Percentiles rank a stretch among this genome's conserved stretches.
Conservation (phyloP, 495 filamentous ascomycete species). For the Pseudevernia furfuracea region DNA sequence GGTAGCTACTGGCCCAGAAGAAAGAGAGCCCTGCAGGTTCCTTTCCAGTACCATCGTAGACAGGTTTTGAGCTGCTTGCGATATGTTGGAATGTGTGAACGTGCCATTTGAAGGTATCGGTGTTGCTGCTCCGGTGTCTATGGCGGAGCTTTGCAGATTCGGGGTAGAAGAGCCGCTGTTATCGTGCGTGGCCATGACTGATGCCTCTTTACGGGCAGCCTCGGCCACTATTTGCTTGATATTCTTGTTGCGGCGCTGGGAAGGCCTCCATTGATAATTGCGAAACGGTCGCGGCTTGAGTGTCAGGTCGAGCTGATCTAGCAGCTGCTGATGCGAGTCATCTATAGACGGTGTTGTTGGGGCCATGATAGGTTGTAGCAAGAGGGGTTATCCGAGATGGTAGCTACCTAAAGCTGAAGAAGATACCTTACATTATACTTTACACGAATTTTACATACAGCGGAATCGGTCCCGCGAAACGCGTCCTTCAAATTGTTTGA, state of each 20-base stretch:
- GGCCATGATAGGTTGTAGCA: conserved; percentile 32
- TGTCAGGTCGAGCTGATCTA: conserved; percentile 84
- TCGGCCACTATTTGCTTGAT: conserved; percentile 96
- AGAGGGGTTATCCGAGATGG: too few species aligned
- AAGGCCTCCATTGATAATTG: conserved; percentile 78
- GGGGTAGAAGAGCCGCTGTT: conserved; percentile 78
- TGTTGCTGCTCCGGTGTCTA: conserved; percentile 48
- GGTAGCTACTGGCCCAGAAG: conserved; percentile 62
- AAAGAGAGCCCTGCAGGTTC: conserved; percentile 39
- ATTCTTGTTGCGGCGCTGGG: conserved; percentile 94
- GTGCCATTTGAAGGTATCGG: conserved; percentile 44
- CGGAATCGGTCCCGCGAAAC: too few species aligned
- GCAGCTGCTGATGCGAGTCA: conserved; percentile 51
- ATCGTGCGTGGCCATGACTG: conserved; percentile 67
- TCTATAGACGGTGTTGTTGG: conserved; percentile 40
- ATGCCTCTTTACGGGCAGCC: conserved; percentile 73
- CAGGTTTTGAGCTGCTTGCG: conserved; percentile 74
- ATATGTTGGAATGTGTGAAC: conserved; percentile 56
- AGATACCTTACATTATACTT: too few species aligned
- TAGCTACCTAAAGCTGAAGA: too few species aligned
- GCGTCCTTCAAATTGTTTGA: too few species aligned
- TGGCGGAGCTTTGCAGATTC: conserved; percentile 39
- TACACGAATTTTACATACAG: too few species aligned
- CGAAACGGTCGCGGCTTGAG: conserved; percentile 77
- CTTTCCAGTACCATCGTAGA: conserved; percentile 81